Conservation (phyloP, 1,139 yeast species). For the Chernovozyma aurita region DNA sequence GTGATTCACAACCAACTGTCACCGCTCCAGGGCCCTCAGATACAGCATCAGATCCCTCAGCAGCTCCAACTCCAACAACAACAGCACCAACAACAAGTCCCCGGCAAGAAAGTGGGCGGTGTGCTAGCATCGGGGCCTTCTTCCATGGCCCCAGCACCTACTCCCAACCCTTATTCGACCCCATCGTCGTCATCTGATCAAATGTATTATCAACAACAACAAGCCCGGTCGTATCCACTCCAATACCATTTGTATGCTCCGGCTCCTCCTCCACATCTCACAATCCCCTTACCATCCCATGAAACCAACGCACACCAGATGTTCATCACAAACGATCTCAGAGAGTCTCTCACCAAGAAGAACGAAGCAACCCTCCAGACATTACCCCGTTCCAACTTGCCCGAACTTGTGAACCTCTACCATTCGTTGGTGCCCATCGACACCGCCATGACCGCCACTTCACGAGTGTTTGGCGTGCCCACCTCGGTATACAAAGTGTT, state of each 20-base stretch:
- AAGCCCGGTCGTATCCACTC: constrained; percentile 48
- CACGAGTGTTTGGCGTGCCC: constrained; percentile 56
- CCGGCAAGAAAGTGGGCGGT: no score
- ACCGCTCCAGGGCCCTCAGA: neutral
- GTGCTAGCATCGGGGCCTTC: no score
- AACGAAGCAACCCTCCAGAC: constrained; percentile 81
- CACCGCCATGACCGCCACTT: constrained; percentile 29
- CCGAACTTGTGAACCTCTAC: constrained; percentile 74
- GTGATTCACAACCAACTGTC: neutral
- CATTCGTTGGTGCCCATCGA: constrained; percentile 88
- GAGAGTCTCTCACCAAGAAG: constrained; percentile 68
- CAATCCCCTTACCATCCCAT: constrained; percentile 57
- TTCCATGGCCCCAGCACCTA: no score
- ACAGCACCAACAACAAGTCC: no score
- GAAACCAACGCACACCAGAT: constrained; percentile 66
- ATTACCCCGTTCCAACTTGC: constrained; percentile 56
- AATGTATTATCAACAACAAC: constrained; percentile 17
- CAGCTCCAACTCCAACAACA: neutral
- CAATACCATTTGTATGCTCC: constrained; percentile 92
- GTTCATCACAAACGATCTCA: constrained; percentile 67
- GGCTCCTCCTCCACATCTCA: constrained; percentile 70
- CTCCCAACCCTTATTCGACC: constrained; percentile 6
- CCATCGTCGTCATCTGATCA: constrained; percentile 14
- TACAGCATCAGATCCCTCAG: neutral
- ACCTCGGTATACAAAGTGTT: constrained; percentile 74